Conservation (phyloP, 2,329 filamentous ascomycete species). For the Microdochium paspali region DNA sequence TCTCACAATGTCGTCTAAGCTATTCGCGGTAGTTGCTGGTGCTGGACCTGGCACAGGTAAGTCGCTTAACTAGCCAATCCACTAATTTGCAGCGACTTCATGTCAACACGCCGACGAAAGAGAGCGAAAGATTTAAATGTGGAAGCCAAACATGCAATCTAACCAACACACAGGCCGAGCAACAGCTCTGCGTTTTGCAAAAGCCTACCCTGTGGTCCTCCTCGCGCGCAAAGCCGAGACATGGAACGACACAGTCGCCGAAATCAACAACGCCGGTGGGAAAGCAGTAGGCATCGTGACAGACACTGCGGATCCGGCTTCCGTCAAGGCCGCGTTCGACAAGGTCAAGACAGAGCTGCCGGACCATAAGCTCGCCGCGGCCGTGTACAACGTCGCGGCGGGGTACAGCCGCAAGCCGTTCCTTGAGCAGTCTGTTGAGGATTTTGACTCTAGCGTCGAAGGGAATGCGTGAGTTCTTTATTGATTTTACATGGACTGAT, state of each 20-base stretch:
- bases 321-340: constrained; percentile 45
- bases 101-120: too few relatives aligned
- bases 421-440: constrained; percentile 40
- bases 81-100: too few relatives aligned
- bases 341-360: constrained; percentile 50
- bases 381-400: constrained; percentile 59
- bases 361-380: constrained; percentile 47
- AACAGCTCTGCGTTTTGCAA: constrained; percentile 47
- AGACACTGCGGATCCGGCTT: constrained; percentile 43
- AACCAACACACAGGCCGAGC: constrained; percentile 26
- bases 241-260: constrained; percentile 55
- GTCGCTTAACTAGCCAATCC: too few relatives aligned
- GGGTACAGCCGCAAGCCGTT: constrained; percentile 46
- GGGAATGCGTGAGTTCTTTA: constrained; percentile 36
- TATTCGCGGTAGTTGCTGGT: constrained; percentile 62
- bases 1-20: constrained; percentile 22
- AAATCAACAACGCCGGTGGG: constrained; percentile 60
- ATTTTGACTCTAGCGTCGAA: constrained; percentile 36
- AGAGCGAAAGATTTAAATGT: too few relatives aligned
- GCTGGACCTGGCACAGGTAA: constrained; percentile 59
- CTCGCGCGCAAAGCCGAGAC: constrained; percentile 60
- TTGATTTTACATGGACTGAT: background rate
- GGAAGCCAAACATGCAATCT: constrained; percentile 5
- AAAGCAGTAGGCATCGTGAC: constrained; percentile 61
- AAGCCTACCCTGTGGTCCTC: constrained; percentile 63